phyloP scores from a whole-genome alignment of 345 rosid genomes.

The Moricandia moricandioides region DNA sequence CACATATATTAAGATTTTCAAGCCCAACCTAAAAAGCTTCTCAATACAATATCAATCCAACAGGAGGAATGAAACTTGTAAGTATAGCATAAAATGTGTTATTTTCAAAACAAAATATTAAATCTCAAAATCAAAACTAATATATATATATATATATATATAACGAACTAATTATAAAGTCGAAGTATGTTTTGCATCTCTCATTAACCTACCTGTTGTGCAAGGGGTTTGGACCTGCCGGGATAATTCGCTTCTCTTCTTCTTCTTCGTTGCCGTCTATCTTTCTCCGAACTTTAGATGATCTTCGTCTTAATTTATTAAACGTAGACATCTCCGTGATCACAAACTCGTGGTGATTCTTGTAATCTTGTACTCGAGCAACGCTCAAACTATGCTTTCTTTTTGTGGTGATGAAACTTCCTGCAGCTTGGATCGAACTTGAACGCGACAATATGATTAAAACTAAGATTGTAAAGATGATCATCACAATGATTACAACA shows the following conservation, averaged over 20 bases:
- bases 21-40: neutral
- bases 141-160: neutral
- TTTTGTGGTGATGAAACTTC: slow-evolving; percentile 3
- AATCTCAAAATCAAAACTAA: neutral
- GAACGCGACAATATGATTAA: slow-evolving; percentile 19
- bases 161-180: neutral
- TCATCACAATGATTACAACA: slow-evolving; percentile 12
- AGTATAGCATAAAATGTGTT: neutral
- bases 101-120: neutral
- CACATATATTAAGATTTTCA: neutral
- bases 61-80: neutral
- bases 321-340: slow-evolving; percentile 23
- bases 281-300: slow-evolving; percentile 5
- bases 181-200: neutral
- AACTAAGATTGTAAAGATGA: slow-evolving; percentile 21
- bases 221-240: slow-evolving; percentile 37
- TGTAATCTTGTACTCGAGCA: slow-evolving; percentile 6
- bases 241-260: slow-evolving; percentile 33
- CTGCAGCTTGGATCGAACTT: slow-evolving; percentile 18
- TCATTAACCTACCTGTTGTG: slow-evolving; percentile 25
- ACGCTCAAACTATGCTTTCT: neutral
- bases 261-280: slow-evolving; percentile 2
- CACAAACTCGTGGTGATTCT: slow-evolving; percentile 17
- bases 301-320: neutral
- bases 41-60: neutral